These are phyloP conservation scores for Falciphora oryzae DNA, from an alignment of 2,329 filamentous ascomycete species.

Conservation along the genomic window DNA sequence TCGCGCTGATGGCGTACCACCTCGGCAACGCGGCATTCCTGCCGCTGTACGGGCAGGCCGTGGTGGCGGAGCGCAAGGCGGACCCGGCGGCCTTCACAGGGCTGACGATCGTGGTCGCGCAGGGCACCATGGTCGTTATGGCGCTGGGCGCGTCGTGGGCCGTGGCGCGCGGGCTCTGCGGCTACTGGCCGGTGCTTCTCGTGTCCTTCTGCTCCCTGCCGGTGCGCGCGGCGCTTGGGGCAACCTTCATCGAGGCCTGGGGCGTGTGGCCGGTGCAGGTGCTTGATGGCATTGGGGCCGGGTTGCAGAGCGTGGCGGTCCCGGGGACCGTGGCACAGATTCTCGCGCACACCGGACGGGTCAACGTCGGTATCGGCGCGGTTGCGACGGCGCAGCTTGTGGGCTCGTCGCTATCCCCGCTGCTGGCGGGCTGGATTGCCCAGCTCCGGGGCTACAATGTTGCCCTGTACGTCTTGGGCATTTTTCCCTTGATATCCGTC, in stretches of 20 bases:
- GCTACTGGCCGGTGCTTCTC: conserved; percentile 1
- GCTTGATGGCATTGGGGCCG: conserved; percentile 3
- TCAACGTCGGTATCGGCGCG: conserved; percentile 5
- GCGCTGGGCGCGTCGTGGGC: not conserved
- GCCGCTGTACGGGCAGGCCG: conserved; percentile 8
- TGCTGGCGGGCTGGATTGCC: conserved; percentile 6
- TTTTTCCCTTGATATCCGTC: conserved; percentile 2
- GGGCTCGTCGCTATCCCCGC: conserved; percentile 5
- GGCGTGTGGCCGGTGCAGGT: conserved; percentile 8
- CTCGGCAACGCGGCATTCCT: conserved; percentile 4
- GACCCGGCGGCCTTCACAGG: conserved; percentile 6
- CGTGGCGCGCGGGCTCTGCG: not conserved
- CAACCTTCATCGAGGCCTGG: conserved; percentile 2
- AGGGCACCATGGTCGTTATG: conserved; percentile 7
- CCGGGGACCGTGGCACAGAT: conserved; percentile 3
- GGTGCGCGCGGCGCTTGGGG: not conserved
- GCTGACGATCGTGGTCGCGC: conserved; percentile 1
- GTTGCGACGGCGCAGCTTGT: not conserved
- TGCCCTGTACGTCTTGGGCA: conserved; percentile 2
- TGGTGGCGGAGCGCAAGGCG: not conserved
- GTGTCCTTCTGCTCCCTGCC: conserved; percentile 6
- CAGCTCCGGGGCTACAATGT: not conserved
- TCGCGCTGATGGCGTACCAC: conserved; percentile 1
- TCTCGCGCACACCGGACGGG: not conserved
- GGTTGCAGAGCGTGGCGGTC: conserved; percentile 3